Conservation (phyloP, 371 early-diverging fungal genomes). For the Batrachochytrium dendrobatidis region DNA sequence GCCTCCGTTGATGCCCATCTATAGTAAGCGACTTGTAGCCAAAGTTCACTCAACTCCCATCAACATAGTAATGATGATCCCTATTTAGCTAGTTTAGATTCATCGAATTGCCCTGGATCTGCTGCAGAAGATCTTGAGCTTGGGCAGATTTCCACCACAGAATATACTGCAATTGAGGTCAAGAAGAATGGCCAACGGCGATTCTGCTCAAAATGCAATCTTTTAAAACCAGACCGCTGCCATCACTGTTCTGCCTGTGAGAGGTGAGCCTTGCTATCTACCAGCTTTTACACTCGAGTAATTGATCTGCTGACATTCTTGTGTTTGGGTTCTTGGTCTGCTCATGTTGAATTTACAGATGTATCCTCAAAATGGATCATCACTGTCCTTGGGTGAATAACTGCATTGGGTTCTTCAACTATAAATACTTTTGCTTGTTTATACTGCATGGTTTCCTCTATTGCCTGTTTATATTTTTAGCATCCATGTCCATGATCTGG, state of each 20-base stretch:
- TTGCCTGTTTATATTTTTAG: constrained; percentile 41
- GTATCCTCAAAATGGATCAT: constrained; percentile 16
- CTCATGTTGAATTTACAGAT: neutral
- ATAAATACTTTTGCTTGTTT: constrained; percentile 63
- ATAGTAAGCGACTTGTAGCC: neutral
- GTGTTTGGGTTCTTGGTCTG: no score
- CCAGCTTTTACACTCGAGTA: constrained; percentile 1
- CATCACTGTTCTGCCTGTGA: constrained; percentile 62
- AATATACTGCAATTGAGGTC: constrained; percentile 24
- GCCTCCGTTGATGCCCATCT: no score
- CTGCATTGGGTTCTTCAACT: constrained; percentile 63
- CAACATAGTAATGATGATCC: neutral
- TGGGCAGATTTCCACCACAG: neutral
- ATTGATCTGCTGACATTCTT: no score
- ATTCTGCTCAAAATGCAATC: constrained; percentile 57
- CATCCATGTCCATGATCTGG: constrained; percentile 28
- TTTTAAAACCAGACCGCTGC: constrained; percentile 53
- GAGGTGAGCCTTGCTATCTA: constrained; percentile 18
- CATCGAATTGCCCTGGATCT: neutral
- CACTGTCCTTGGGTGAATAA: constrained; percentile 54
- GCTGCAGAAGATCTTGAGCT: neutral
- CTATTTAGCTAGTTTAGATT: no score
- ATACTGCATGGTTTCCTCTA: constrained; percentile 46
- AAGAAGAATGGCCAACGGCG: constrained; percentile 50
- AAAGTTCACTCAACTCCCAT: neutral